phyloP scores from a whole-genome alignment of 495 filamentous ascomycete species.

The Penicillium malachiteum region DNA sequence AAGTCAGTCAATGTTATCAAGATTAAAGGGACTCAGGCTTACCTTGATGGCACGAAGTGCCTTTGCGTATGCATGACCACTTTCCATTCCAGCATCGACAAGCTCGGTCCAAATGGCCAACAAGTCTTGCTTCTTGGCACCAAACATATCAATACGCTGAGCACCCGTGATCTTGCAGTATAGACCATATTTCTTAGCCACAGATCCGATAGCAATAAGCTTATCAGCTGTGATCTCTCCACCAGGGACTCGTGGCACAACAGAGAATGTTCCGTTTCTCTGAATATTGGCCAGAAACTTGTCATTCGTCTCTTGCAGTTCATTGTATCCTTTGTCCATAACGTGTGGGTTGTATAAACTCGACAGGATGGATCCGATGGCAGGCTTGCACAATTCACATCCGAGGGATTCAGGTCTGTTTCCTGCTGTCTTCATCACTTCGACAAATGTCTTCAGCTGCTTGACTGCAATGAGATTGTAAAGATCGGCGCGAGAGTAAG shows the following conservation, averaged over 20 bases:
- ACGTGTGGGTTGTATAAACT: conserved; percentile 85
- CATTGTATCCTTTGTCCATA: conserved; percentile 71
- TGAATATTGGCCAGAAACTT: conserved; percentile 93
- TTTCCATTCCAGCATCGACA: conserved; percentile 90
- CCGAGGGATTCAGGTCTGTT: conserved; percentile 73
- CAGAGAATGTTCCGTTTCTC: conserved; percentile 88
- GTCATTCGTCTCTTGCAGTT: conserved; percentile 94
- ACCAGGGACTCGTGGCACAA: conserved; percentile 80
- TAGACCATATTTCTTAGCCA: conserved; percentile 83
- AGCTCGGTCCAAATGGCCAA: conserved; percentile 85
- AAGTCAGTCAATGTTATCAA: background rate
- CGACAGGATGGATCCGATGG: conserved; percentile 80
- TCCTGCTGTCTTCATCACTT: conserved; percentile 82
- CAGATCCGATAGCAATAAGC: conserved; percentile 81
- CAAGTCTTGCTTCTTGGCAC: conserved; percentile 88
- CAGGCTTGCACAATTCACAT: conserved; percentile 90
- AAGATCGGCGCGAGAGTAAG: conserved; percentile 81
- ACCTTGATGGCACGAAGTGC: conserved; percentile 84
- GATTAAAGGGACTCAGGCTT: background rate
- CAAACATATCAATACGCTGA: conserved; percentile 95
- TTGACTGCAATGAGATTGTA: conserved; percentile 90
- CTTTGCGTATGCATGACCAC: conserved; percentile 93
- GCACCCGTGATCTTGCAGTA: conserved; percentile 97
- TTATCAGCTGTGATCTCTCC: conserved; percentile 94
- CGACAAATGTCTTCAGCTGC: conserved; percentile 68